A percentile compares a stretch with the other conserved stretches of the same genome.
Evolutionary conservation across 805 yeast genomes (phyloP).

Genomic region (Yamadazyma scolyti): DNA sequence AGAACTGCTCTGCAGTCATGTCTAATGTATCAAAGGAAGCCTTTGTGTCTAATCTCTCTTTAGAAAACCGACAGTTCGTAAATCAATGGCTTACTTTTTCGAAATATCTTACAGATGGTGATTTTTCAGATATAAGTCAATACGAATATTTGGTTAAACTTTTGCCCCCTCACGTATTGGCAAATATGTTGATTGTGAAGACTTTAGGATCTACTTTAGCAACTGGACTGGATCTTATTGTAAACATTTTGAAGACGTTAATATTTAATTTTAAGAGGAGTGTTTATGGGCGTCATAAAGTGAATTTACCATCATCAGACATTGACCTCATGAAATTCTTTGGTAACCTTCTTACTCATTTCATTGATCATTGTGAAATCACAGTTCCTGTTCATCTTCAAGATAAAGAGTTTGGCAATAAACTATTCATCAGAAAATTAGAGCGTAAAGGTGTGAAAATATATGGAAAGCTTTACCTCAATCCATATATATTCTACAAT

Average conservation of each 20-base stretch:
- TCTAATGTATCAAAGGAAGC: not conserved
- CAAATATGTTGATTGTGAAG: too few relatives aligned
- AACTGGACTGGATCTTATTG: not conserved
- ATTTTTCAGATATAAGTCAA: not conserved
- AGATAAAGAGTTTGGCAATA: constrained; percentile 2
- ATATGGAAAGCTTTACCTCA: constrained; percentile 18
- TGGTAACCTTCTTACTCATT: constrained; percentile 3
- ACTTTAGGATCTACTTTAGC: not conserved
- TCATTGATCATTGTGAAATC: constrained; percentile 9
- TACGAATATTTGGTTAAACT: constrained; percentile 3
- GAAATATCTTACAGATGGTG: constrained; percentile 1
- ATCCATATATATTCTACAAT: constrained; percentile 18
- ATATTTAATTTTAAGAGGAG: not conserved
- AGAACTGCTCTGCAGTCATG: constrained; percentile 11
- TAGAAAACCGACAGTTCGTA: not conserved
- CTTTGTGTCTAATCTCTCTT: too few relatives aligned
- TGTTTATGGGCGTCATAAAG: not conserved
- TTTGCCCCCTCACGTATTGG: too few relatives aligned
- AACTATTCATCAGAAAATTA: constrained; percentile 8
- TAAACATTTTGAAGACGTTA: not conserved
- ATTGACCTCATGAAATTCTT: constrained; percentile 8
- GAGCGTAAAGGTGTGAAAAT: constrained; percentile 1
- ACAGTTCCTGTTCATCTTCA: constrained; percentile 1
- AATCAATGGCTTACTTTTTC: constrained; percentile 2
- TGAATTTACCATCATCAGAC: constrained; percentile 3